A percentile compares a stretch with the other conserved stretches of the same genome.
These are phyloP conservation scores for Blastomyces silverae DNA, from an alignment of 2,329 filamentous ascomycete genomes.

Conservation along the genomic window DNA sequence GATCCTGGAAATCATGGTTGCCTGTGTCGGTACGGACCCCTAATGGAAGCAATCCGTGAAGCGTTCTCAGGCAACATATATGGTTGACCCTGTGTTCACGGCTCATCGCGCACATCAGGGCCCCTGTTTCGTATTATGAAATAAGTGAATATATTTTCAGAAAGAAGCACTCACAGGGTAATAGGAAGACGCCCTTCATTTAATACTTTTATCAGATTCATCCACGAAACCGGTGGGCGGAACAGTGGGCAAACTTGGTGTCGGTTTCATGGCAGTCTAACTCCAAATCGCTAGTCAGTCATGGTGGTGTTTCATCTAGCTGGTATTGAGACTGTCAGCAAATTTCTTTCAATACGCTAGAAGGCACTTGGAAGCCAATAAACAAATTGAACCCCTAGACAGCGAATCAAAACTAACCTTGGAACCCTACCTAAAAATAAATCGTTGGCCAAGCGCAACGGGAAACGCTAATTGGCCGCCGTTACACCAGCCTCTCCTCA, in stretches of 20 bases:
- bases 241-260: background rate
- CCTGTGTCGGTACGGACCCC: background rate
- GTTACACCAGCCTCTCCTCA: background rate
- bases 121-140: background rate
- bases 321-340: background rate
- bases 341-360: background rate
- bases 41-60: background rate
- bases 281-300: constrained; percentile 1
- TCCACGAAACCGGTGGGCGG: background rate
- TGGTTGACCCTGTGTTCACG: background rate
- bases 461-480: background rate
- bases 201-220: background rate
- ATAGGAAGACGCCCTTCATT: background rate
- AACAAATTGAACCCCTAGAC: background rate
- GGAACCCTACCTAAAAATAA: background rate
- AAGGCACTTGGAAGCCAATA: background rate
- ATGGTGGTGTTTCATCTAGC: constrained; percentile 1
- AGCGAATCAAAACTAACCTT: background rate
- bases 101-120: background rate
- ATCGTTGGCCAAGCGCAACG: background rate
- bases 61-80: background rate
- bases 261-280: background rate
- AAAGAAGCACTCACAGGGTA: background rate
- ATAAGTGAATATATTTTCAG: background rate
- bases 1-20: background rate